These are phyloP conservation scores for Nosema granulosis DNA, from an alignment of 371 early-diverging fungal genomes.

Conservation along the genomic window DNA sequence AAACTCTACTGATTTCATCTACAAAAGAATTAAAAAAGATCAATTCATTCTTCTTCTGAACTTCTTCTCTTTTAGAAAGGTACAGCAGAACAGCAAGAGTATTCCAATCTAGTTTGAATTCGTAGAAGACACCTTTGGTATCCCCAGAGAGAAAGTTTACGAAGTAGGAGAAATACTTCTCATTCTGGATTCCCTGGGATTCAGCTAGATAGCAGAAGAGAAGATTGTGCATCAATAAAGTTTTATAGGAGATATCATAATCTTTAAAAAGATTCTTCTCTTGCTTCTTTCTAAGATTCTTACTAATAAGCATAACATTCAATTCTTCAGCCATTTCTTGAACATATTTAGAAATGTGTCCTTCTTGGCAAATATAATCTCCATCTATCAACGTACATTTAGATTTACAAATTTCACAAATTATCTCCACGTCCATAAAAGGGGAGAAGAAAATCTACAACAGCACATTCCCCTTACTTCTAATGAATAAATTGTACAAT, in stretches of 20 bases:
- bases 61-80: conserved; percentile 4
- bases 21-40: not conserved
- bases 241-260: conserved; percentile 10
- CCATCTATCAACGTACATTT: conserved; percentile 9
- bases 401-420: conserved; percentile 22
- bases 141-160: conserved; percentile 6
- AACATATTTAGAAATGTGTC: conserved; percentile 1
- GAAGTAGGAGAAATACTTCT: not conserved
- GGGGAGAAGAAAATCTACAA: too few relatives aligned
- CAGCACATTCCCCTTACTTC: conserved; percentile 8
- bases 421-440: not conserved
- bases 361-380: conserved; percentile 23
- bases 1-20: not conserved
- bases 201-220: not conserved
- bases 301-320: not conserved
- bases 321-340: conserved; percentile 20
- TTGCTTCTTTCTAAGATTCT: not conserved
- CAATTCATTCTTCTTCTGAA: not conserved
- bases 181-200: not conserved
- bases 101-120: not conserved
- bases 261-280: not conserved
- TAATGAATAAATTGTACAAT: conserved; percentile 29
- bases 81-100: not conserved
- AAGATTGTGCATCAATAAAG: not conserved
- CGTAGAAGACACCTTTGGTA: not conserved